A percentile compares a stretch with the other conserved stretches of the same genome.
Conservation (phyloP, 169 alveolate species). For the Perkinsus chesapeaki region DNA sequence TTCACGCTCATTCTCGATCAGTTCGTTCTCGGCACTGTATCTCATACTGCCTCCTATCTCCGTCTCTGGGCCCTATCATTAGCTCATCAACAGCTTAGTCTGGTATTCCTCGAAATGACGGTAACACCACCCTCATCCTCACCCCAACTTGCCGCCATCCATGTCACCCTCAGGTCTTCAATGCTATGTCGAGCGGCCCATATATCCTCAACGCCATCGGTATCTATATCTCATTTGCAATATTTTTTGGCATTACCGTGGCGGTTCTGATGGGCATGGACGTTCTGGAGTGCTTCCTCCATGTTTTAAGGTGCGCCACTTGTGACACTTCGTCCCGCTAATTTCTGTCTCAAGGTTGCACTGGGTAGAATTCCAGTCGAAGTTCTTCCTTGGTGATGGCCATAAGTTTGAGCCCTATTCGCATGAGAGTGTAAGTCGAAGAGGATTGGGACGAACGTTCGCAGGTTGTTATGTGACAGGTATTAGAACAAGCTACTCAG, state of each 20-base stretch:
- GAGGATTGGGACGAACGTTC: background rate
- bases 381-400: conserved; percentile 98
- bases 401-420: conserved; percentile 75
- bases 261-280: conserved; percentile 97
- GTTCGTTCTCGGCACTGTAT: conserved; percentile 41
- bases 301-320: conserved; percentile 74
- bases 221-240: conserved; percentile 59
- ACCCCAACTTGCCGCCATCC: background rate
- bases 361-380: conserved; percentile 96
- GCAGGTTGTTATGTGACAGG: background rate
- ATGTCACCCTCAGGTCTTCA: background rate
- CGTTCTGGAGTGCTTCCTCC: conserved; percentile 96
- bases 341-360: background rate
- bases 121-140: background rate
- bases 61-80: conserved; percentile 98
- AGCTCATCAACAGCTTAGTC: conserved; percentile 92
- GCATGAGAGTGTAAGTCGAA: conserved; percentile 17
- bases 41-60: conserved; percentile 98
- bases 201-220: conserved; percentile 22
- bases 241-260: conserved; percentile 83
- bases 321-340: background rate
- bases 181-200: background rate
- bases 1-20: background rate
- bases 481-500: background rate
- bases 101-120: background rate